phyloP scores from a whole-genome alignment of 371 early-diverging fungal genomes.

The Chytridium lagenaria region DNA sequence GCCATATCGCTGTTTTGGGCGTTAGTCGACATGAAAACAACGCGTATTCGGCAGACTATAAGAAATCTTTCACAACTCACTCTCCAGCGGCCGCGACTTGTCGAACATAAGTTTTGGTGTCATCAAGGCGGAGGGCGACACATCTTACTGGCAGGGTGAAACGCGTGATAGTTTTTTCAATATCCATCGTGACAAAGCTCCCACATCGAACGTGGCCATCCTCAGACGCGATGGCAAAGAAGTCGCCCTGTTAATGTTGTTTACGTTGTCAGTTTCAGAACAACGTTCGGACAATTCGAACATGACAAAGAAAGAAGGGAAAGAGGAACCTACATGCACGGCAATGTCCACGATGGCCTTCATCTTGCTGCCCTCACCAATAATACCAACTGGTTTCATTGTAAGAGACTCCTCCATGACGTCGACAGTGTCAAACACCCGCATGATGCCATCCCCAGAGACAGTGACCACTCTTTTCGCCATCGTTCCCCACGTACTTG shows the following conservation, averaged over 20 bases:
- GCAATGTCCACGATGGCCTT: conserved; percentile 8
- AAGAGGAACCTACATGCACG: conserved; percentile 10
- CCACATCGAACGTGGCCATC: background rate
- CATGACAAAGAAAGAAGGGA: background rate
- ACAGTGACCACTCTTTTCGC: background rate
- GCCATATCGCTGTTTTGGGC: conserved; percentile 26
- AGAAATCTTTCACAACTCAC: conserved; percentile 19
- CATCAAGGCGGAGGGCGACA: conserved; percentile 17
- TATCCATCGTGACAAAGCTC: background rate
- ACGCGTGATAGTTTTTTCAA: conserved; percentile 30
- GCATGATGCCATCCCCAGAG: background rate
- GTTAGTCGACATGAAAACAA: too few relatives aligned
- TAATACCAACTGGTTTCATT: background rate
- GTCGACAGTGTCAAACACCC: conserved; percentile 9
- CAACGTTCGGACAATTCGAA: background rate
- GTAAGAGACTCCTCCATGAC: conserved; percentile 7
- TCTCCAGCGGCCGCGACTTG: conserved; percentile 33
- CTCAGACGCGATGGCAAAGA: background rate
- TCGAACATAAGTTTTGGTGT: background rate
- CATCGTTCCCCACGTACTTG: background rate
- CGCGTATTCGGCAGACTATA: too few relatives aligned
- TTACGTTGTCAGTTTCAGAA: background rate
- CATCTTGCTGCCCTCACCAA: background rate
- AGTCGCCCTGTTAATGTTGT: background rate
- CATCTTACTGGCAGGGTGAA: conserved; percentile 23